Evolutionary conservation across 768 basidiomycete species (phyloP).

Genomic region (Termitomyces sp.): DNA sequence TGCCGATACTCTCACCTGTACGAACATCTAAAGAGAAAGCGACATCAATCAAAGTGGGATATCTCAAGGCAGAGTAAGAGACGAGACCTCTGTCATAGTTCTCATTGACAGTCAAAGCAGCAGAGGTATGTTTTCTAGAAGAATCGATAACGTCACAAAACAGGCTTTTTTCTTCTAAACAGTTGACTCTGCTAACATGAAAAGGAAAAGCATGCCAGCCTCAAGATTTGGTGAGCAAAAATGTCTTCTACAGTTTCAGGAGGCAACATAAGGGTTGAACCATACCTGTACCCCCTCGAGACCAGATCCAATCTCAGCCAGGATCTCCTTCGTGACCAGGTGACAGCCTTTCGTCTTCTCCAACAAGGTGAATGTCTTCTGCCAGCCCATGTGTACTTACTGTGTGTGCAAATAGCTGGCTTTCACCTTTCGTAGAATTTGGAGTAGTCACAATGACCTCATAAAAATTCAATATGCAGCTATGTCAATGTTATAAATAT

Average conservation of each 20-base stretch:
- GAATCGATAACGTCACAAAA: not conserved
- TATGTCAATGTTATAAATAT: not conserved
- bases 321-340: slow-evolving; percentile 76
- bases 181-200: slow-evolving; percentile 52
- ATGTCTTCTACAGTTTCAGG: not conserved
- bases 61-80: slow-evolving; percentile 34
- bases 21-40: slow-evolving; percentile 24
- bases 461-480: too few species aligned
- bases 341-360: slow-evolving; percentile 64
- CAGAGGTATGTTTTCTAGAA: slow-evolving; percentile 59
- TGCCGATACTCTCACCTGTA: slow-evolving; percentile 19
- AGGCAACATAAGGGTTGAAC: too few species aligned
- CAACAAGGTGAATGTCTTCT: slow-evolving; percentile 70
- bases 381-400: slow-evolving; percentile 70
- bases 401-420: not conserved
- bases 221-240: slow-evolving; percentile 19
- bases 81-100: slow-evolving; percentile 73
- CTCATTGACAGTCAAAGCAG: slow-evolving; percentile 81
- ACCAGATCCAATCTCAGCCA: slow-evolving; percentile 61
- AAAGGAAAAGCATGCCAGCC: slow-evolving; percentile 86
- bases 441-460: not conserved
- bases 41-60: not conserved
- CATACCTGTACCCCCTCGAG: slow-evolving; percentile 63
- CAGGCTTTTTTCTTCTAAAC: not conserved
- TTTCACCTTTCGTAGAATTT: not conserved